A percentile compares a stretch with the other conserved stretches of the same genome.
These are phyloP conservation scores for Pseudisothecium myosuroides DNA, from an alignment of 225 moss, liverwort and hornwort genomes.

Conservation along the genomic window DNA sequence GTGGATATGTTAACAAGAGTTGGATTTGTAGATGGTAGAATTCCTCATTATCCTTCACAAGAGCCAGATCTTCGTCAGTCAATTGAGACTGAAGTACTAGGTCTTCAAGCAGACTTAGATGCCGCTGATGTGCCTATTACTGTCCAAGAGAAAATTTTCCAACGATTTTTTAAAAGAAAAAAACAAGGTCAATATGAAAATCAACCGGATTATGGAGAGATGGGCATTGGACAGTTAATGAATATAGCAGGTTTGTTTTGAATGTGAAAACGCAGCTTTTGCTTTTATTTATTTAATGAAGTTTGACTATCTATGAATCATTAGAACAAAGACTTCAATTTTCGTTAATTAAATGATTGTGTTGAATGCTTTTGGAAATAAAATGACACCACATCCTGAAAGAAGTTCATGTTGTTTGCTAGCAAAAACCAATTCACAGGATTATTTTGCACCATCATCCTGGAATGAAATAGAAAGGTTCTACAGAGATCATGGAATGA, in stretches of 20 bases:
- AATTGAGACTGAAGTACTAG: neutral
- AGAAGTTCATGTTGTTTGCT: no score
- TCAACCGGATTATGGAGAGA: no score
- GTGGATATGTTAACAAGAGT: rapidly evolving
- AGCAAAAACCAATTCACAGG: no score
- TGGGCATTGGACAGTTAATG: no score
- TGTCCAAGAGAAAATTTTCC: neutral
- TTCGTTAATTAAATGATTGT: rapidly evolving
- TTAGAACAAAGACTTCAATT: rapidly evolving
- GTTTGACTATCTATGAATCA: neutral
- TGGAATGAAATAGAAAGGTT: no score
- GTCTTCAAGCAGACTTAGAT: neutral
- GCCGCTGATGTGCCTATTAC: neutral
- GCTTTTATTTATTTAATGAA: no score
- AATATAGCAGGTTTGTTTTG: no score
- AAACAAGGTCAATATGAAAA: no score
- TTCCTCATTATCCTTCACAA: rapidly evolving
- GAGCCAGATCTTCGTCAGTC: rapidly evolving
- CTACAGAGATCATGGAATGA: neutral
- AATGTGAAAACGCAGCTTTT: no score
- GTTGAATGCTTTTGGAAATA: no score
- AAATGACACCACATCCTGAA: no score
- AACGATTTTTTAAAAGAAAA: neutral
- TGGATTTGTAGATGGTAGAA: neutral
- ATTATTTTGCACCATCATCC: no score